Percentiles rank a stretch among this genome's conserved stretches.
These are phyloP conservation scores for Kwoniella newhampshirensis DNA, from an alignment of 768 basidiomycete species.

Conservation along the genomic window DNA sequence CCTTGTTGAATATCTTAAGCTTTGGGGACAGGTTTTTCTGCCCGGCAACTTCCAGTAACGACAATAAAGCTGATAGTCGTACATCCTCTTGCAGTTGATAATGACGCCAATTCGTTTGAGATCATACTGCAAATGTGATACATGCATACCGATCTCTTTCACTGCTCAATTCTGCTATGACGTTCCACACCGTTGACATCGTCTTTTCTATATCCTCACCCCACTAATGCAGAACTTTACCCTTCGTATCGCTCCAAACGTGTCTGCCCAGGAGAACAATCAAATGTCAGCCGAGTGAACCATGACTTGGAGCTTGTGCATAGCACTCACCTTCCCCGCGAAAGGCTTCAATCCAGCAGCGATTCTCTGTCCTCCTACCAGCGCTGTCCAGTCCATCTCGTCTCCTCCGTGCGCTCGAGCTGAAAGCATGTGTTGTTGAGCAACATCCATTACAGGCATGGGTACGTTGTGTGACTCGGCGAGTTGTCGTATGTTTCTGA, in stretches of 20 bases:
- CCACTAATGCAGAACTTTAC: neutral
- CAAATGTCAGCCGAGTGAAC: neutral
- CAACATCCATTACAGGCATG: slow-evolving; percentile 55
- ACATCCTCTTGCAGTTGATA: too few species aligned
- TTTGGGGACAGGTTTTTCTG: too few species aligned
- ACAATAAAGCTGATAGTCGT: too few species aligned
- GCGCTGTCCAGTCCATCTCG: slow-evolving; percentile 75
- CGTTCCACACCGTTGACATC: too few species aligned
- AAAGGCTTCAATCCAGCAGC: slow-evolving; percentile 63
- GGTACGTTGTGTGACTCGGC: slow-evolving; percentile 59
- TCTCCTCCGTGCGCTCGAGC: slow-evolving; percentile 71
- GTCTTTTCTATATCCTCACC: too few species aligned
- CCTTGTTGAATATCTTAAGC: too few species aligned
- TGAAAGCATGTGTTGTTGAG: slow-evolving; percentile 75
- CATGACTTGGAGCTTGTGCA: neutral
- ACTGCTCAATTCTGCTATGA: too few species aligned
- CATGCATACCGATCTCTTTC: too few species aligned
- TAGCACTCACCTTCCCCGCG: slow-evolving; percentile 42
- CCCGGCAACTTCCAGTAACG: too few species aligned
- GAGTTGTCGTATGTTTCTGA: slow-evolving; percentile 63
- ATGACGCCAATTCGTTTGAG: too few species aligned
- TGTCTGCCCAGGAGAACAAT: neutral
- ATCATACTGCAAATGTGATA: too few species aligned
- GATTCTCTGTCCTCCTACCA: slow-evolving; percentile 74
- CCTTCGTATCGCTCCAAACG: slow-evolving; percentile 30